A percentile compares a stretch with the other conserved stretches of the same genome.
phyloP scores from a whole-genome alignment of 176 grass and related monocot genomes.

The Juncus inflexus region DNA sequence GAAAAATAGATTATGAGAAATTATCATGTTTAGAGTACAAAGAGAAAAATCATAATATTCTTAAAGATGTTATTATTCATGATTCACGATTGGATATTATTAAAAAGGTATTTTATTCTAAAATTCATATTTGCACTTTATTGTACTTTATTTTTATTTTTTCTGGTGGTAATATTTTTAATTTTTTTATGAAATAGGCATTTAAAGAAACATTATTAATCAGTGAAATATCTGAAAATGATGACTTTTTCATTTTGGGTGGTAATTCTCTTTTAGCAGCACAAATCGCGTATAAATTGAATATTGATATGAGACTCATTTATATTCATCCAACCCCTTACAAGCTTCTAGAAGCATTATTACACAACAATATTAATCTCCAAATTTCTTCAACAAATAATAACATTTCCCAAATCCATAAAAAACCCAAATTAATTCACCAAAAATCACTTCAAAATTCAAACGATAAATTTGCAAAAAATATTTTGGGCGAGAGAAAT shows the following conservation, averaged over 20 bases:
- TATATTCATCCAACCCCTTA: constrained; percentile 63
- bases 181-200: constrained; percentile 37
- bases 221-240: constrained; percentile 65
- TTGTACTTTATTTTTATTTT: constrained; percentile 15
- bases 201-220: constrained; percentile 61
- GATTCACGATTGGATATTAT: constrained; percentile 51
- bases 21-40: constrained; percentile 43
- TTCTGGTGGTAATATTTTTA: constrained; percentile 8
- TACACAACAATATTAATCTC: constrained; percentile 1
- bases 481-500: constrained; percentile 33
- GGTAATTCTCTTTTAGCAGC: constrained; percentile 88
- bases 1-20: constrained; percentile 73
- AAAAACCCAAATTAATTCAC: constrained; percentile 22
- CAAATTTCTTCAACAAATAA: constrained; percentile 5
- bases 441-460: constrained; percentile 15
- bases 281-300: constrained; percentile 63
- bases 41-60: constrained; percentile 18
- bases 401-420: neutral
- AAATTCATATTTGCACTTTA: neutral
- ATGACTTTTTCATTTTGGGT: constrained; percentile 79
- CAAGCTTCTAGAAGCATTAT: constrained; percentile 58
- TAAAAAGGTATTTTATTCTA: constrained; percentile 46
- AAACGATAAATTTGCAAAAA: constrained; percentile 27
- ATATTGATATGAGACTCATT: constrained; percentile 73
- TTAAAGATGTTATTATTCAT: constrained; percentile 28